Percentiles rank a stretch among this genome's conserved stretches.
These are phyloP conservation scores for Apiospora sp. DNA, from an alignment of 2,329 filamentous ascomycete species.

Conservation along the genomic window DNA sequence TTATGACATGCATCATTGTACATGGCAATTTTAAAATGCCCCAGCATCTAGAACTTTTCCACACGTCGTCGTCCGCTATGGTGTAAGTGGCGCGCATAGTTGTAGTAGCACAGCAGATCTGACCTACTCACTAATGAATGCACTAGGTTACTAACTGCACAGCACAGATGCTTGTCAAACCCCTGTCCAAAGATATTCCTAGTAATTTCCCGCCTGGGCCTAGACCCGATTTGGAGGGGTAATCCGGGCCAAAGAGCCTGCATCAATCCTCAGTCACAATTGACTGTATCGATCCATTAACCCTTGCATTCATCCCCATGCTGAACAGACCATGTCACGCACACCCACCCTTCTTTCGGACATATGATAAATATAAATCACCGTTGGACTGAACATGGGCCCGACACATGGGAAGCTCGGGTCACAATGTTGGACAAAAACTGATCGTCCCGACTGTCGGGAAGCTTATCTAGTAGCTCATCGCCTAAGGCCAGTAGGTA, in stretches of 20 bases:
- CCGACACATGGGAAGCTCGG: neutral
- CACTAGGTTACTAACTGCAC: too few species aligned
- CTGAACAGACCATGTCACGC: conserved; percentile 1
- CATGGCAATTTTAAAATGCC: neutral
- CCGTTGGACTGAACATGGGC: neutral
- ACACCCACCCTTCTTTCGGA: neutral
- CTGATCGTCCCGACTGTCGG: neutral
- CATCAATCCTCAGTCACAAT: neutral
- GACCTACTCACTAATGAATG: neutral
- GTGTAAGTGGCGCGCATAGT: neutral
- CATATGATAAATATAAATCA: neutral
- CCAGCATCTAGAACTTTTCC: neutral
- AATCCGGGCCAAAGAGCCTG: conserved; percentile 5
- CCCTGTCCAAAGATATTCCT: neutral
- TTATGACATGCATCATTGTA: neutral
- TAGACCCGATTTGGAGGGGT: neutral
- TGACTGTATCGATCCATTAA: neutral
- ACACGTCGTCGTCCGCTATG: neutral
- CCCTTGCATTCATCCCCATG: neutral
- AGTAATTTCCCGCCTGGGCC: neutral
- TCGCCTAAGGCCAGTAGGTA: neutral
- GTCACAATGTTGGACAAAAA: neutral
- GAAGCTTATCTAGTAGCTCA: neutral
- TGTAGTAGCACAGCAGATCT: neutral
- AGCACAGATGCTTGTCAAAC: neutral